A percentile compares a stretch with the other conserved stretches of the same genome.
Conservation (phyloP, 345 rosid species). For the Citrus unshiu region DNA sequence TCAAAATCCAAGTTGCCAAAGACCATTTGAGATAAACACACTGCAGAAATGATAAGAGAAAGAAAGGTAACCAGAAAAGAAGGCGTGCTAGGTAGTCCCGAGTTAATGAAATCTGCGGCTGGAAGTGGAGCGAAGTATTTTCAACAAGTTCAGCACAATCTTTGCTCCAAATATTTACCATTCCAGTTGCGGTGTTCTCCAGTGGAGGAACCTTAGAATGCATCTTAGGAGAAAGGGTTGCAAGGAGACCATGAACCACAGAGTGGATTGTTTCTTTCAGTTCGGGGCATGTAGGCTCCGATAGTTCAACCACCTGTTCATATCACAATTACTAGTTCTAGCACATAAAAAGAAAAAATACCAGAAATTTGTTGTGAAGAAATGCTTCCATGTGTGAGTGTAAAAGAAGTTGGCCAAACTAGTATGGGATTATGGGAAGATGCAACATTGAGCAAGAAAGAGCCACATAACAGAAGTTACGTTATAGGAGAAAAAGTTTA, state of each 20-base stretch:
- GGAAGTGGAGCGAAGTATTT: constrained; percentile 82
- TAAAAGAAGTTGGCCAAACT: not conserved
- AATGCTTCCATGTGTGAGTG: not conserved
- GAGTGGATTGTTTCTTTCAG: constrained; percentile 72
- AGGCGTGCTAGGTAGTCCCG: constrained; percentile 94
- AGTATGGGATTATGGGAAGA: not conserved
- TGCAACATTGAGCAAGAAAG: not conserved
- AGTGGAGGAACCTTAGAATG: constrained; percentile 72
- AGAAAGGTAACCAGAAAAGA: constrained; percentile 76
- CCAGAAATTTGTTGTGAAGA: not conserved
- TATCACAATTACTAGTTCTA: constrained; percentile 3
- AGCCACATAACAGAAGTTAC: not conserved
- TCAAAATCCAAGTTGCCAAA: not conserved
- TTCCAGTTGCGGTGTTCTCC: constrained; percentile 46
- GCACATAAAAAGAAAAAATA: not conserved
- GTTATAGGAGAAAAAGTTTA: not conserved
- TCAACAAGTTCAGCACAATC: constrained; percentile 77
- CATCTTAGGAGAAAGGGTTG: constrained; percentile 88
- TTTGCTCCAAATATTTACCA: constrained; percentile 46
- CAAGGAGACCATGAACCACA: constrained; percentile 90
- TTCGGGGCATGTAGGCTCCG: constrained; percentile 81
- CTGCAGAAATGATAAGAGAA: not conserved
- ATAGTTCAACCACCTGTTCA: constrained; percentile 86
- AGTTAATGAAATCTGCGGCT: constrained; percentile 68
- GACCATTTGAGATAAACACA: not conserved